phyloP scores from a whole-genome alignment of 2,329 filamentous ascomycete species.

The Diaporthe capsici region DNA sequence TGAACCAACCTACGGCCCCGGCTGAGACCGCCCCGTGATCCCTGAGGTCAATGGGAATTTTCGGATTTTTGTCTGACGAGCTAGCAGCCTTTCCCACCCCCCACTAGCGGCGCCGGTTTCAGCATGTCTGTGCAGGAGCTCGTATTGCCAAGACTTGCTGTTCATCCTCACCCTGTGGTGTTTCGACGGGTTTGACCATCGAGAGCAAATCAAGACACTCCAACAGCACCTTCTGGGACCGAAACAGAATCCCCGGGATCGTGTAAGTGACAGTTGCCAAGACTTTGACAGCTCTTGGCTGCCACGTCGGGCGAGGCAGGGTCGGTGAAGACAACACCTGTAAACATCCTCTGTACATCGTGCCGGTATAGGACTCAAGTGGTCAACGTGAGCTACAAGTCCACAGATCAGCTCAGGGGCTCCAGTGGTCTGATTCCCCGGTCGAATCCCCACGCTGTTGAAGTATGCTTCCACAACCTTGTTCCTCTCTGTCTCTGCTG shows the following conservation, averaged over 20 bases:
- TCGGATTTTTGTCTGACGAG: slow-evolving; percentile 21
- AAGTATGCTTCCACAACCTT: not conserved
- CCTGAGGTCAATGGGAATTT: not conserved
- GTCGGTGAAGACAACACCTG: not conserved
- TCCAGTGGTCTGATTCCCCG: too few species aligned
- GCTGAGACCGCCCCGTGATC: slow-evolving; percentile 26
- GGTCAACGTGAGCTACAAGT: not conserved
- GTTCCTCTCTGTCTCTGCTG: not conserved
- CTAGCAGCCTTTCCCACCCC: slow-evolving; percentile 19
- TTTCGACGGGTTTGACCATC: slow-evolving; percentile 21
- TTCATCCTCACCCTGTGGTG: slow-evolving; percentile 22
- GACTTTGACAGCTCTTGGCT: slow-evolving; percentile 38
- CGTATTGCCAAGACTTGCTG: slow-evolving; percentile 32
- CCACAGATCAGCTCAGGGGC: not conserved
- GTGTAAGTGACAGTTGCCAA: slow-evolving; percentile 24
- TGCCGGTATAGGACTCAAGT: not conserved
- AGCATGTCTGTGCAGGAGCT: slow-evolving; percentile 32
- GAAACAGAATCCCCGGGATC: not conserved
- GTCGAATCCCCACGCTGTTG: too few species aligned
- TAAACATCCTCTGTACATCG: not conserved
- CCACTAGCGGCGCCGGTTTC: slow-evolving; percentile 22
- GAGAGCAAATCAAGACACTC: slow-evolving; percentile 26
- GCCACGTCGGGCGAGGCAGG: not conserved
- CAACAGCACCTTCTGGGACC: not conserved
- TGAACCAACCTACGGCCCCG: slow-evolving; percentile 29